Evolutionary conservation across 2,329 filamentous ascomycete species (phyloP).

Genomic region (Rhinocladiella similis): DNA sequence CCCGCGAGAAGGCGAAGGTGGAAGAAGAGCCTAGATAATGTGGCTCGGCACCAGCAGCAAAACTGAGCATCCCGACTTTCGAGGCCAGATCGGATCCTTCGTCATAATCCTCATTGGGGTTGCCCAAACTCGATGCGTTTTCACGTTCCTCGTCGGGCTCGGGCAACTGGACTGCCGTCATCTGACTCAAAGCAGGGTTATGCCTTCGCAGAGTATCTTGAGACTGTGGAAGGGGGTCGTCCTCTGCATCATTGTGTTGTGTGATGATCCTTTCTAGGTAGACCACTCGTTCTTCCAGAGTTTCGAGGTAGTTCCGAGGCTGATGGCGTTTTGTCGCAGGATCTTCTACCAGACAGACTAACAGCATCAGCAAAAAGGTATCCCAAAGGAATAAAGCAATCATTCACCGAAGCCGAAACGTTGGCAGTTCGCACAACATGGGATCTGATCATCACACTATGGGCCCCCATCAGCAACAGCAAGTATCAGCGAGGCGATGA

Average conservation of each 20-base stretch:
- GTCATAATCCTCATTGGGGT: not conserved
- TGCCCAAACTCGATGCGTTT: not conserved
- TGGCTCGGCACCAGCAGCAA: slow-evolving; percentile 29
- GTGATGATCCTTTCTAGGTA: slow-evolving; percentile 24
- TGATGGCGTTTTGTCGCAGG: slow-evolving; percentile 30
- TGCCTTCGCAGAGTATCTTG: not conserved
- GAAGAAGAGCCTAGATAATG: slow-evolving; percentile 34
- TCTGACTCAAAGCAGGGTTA: not conserved
- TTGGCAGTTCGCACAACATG: not conserved
- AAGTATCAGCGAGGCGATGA: not conserved
- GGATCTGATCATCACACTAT: not conserved
- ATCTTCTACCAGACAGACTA: slow-evolving; percentile 28
- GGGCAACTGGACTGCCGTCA: not conserved
- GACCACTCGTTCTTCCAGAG: slow-evolving; percentile 32
- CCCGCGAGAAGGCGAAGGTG: slow-evolving; percentile 31
- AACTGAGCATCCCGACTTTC: slow-evolving; percentile 25
- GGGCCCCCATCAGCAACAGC: not conserved
- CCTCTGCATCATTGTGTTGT: slow-evolving; percentile 14
- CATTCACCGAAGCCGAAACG: not conserved
- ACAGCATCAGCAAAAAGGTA: not conserved
- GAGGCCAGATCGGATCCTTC: slow-evolving; percentile 13
- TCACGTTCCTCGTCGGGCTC: not conserved
- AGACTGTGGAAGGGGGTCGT: not conserved
- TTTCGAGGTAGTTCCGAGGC: slow-evolving; percentile 36
- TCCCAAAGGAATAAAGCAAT: not conserved